phyloP scores from a whole-genome alignment of 2,329 filamentous ascomycete genomes.

The Trematosphaeria pertusa region DNA sequence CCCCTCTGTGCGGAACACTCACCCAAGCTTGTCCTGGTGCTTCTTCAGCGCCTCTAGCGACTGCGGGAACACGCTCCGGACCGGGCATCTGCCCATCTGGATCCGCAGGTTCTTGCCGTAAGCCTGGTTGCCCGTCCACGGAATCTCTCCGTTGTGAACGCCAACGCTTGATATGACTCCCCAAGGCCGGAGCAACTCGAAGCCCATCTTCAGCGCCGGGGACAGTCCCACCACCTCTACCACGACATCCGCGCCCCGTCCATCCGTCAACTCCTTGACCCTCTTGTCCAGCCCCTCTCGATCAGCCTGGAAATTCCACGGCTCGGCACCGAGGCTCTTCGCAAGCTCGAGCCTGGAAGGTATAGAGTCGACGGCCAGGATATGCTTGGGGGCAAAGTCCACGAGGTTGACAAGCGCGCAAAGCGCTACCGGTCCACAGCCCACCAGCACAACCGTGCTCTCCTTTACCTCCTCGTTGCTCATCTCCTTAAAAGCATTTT shows the following conservation, averaged over 20 bases:
- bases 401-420: conserved; percentile 81
- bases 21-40: conserved; percentile 58
- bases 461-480: conserved; percentile 65
- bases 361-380: conserved; percentile 82
- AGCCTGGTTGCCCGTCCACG: conserved; percentile 56
- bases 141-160: conserved; percentile 58
- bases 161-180: conserved; percentile 57
- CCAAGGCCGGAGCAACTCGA: conserved; percentile 58
- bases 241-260: conserved; percentile 83
- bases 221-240: conserved; percentile 63
- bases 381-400: conserved; percentile 75
- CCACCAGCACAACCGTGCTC: conserved; percentile 78
- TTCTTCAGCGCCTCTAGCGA: conserved; percentile 54
- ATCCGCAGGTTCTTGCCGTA: conserved; percentile 59
- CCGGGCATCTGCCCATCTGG: conserved; percentile 59
- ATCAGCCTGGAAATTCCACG: conserved; percentile 77
- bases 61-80: conserved; percentile 57
- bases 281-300: conserved; percentile 69
- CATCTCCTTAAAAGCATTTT: conserved; percentile 75
- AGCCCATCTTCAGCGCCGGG: conserved; percentile 56
- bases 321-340: conserved; percentile 76
- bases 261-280: conserved; percentile 77
- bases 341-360: conserved; percentile 77
- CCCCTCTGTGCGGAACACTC: conserved; percentile 14
- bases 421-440: conserved; percentile 80